Base-by-base conservation (phyloP, 1,139 yeast genomes). In the Saccharomycopsis phalli region DNA sequence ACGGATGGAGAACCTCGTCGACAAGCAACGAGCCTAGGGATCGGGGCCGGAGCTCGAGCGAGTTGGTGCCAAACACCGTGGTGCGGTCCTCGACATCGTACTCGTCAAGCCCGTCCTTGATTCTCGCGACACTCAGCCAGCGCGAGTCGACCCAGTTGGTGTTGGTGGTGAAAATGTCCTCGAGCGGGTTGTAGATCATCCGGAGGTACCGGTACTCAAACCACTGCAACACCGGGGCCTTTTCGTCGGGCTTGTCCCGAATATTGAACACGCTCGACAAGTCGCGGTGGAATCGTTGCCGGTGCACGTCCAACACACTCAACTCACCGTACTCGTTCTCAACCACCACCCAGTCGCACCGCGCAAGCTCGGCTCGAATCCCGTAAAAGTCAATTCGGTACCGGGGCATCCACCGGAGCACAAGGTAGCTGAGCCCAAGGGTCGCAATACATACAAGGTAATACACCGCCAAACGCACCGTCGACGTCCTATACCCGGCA, bases 261-360 rank as follows among this genome's bases (percentile, higher is more conserved):
- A 44, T 52, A 31, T 60, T 67, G 51, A 91, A 69, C 34, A 82
- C 74, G 1, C 81, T 72, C 1, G 94, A 81, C 34, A 88, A 57
- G 14, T 84, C 68, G 51, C 83, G 75, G 51, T 81, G 76, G 53
- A 79, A 83, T 63, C 81, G 69, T 34, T 63, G 62, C 50, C 78
- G 71, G 2, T 62, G 53, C 14, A 91, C 74, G 4, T 64, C 59
- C 4, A 75, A 70, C 13, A 81, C 71, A 21, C 73, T 68, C 49
- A 91, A 67, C 52, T 86, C 95, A 23, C 96, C 97, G 68, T 76
- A 81, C 56, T 88, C 96, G 51, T 86, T 93, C 55, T 91, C 98
- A 33, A 93, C 69, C 14, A 87, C 95, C 29, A 91, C 81, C 94
- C 96, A 86, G 52, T 86, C 94, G 26, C 96, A 82, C 46, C 69